Base-by-base conservation (phyloP, 164 flowering plant species). In the Liriodendron chinense region DNA sequence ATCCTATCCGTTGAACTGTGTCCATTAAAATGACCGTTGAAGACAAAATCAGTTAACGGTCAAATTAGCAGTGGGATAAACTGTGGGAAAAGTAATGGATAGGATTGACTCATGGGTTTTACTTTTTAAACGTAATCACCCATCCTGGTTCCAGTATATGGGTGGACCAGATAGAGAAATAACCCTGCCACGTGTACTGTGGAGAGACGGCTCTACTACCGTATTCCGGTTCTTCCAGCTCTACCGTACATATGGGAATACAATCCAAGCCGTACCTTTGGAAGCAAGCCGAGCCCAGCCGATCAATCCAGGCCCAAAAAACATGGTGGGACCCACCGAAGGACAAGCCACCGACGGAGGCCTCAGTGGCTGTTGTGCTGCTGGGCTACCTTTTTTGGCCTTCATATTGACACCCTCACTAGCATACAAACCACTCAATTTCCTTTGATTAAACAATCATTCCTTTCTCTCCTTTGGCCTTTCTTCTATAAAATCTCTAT, bases 271-370 rank as follows among this genome's bases (percentile, higher is more conserved):
- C 26, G 20, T 23, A 18, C 22, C 69, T 43, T 18, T 1, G 4
- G 13, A 68, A 74, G 76, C 57, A 14, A 28, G 76, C 82, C 86
- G 74, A 48, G 28, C 53, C 57, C 16, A 28, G 76, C 82, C 86
- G 77, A 48, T 48, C 53, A 26, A 26, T 26, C 16, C n/a, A 16
- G 66, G 64, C 22, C 24, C 25, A 26, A 21, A 26, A 12, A 7
- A 53, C 73, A 49, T 2, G 20, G 61, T 26, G 22, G 80, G 78
- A 62, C 74, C 78, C 50, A 50, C 24, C 10, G 9, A 16, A 53
- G 59, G 72, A 48, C n/a, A 25, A 48, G 25, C 77, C 77, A 81
- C 79, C 81, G 78, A 78, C 83, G 78, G 71, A 71, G 72, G 72
- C 28, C 56, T 63, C 65, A 53, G 28, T 22, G 9, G n/a, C 12